Percentiles rank a stretch among this genome's conserved stretches.
phyloP scores from a whole-genome alignment of 345 rosid species.

The Mangifera indica region DNA sequence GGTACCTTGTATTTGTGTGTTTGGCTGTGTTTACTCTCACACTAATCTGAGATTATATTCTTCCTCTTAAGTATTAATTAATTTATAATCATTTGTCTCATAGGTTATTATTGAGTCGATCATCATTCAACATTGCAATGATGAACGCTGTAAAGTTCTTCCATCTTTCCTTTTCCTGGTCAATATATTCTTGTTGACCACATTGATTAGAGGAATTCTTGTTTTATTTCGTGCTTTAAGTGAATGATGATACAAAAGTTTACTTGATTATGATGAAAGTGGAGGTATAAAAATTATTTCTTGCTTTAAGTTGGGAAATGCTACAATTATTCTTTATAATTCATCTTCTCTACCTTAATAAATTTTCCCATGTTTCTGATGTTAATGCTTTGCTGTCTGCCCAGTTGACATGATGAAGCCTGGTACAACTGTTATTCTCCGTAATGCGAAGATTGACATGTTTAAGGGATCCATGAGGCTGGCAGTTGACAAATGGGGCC shows the following conservation, averaged over 20 bases:
- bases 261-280: too few species aligned
- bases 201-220: neutral
- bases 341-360: too few species aligned
- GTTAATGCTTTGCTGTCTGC: constrained; percentile 9
- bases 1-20: too few species aligned
- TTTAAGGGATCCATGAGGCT: too few species aligned
- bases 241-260: too few species aligned
- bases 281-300: neutral
- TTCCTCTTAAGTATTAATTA: too few species aligned
- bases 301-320: neutral
- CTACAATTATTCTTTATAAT: neutral
- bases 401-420: constrained; percentile 46
- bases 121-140: neutral
- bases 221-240: neutral
- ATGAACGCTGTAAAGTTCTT: neutral
- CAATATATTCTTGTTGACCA: neutral
- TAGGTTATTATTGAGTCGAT: neutral
- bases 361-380: neutral
- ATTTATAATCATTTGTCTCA: neutral
- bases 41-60: too few species aligned
- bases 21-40: too few species aligned
- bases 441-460: constrained; percentile 35
- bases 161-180: neutral
- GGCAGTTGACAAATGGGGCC: constrained; percentile 9
- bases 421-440: constrained; percentile 37